Evolutionary conservation across 345 rosid species (phyloP).

Genomic region (Gossypium sturtianum): DNA sequence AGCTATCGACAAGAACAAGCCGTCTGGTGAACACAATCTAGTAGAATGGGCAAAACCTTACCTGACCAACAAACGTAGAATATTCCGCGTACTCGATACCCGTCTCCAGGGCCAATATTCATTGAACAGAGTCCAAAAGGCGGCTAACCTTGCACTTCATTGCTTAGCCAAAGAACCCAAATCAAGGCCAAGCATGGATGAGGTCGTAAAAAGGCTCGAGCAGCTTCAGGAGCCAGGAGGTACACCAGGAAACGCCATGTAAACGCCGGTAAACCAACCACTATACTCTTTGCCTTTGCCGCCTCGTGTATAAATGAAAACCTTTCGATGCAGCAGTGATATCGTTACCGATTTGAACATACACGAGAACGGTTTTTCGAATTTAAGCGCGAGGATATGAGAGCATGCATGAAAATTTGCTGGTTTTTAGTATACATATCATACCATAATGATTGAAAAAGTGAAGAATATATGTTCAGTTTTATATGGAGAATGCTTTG

Average conservation of each 20-base stretch:
- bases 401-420: neutral
- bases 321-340: neutral
- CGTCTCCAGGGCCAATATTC: conserved; percentile 79
- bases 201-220: conserved; percentile 53
- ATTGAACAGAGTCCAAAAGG: conserved; percentile 46
- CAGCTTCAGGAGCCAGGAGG: conserved; percentile 49
- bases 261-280: conserved; percentile 16
- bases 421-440: neutral
- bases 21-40: conserved; percentile 74
- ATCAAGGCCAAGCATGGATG: conserved; percentile 66
- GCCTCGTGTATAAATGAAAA: neutral
- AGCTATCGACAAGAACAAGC: conserved; percentile 79
- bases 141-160: conserved; percentile 52
- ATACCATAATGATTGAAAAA: too few species aligned
- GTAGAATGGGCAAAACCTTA: conserved; percentile 93
- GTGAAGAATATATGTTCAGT: too few species aligned
- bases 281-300: neutral
- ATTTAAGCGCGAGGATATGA: neutral
- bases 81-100: conserved; percentile 60
- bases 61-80: conserved; percentile 68
- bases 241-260: conserved; percentile 10
- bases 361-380: neutral
- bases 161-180: conserved; percentile 60
- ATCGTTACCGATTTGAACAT: neutral
- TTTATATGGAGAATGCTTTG: neutral